A percentile compares a stretch with the other conserved stretches of the same genome.
Conservation (phyloP, 1,284 basidiomycete species). For the Hypsizygus ulmarius region DNA sequence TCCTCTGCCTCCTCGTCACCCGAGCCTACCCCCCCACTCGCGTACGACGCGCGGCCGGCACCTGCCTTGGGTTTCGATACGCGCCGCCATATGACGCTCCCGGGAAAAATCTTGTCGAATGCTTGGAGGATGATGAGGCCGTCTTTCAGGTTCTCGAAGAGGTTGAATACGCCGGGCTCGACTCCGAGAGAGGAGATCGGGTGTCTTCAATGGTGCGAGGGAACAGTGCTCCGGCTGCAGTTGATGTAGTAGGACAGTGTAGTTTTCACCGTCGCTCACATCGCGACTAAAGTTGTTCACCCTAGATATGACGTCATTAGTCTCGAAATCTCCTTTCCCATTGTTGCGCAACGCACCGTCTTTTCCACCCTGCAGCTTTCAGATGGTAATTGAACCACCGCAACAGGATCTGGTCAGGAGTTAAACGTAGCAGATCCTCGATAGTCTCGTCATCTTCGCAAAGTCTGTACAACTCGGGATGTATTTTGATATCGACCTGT, state of each 20-base stretch:
- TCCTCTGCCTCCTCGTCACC: slow-evolving; percentile 71
- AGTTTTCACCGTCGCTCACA: slow-evolving; percentile 95
- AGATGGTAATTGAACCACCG: slow-evolving; percentile 99
- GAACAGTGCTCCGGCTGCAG: slow-evolving; percentile 94
- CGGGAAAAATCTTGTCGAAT: slow-evolving; percentile 93
- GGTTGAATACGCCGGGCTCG: slow-evolving; percentile 93
- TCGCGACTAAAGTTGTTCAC: slow-evolving; percentile 98
- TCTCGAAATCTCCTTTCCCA: not conserved
- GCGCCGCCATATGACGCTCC: slow-evolving; percentile 90
- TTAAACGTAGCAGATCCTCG: slow-evolving; percentile 90
- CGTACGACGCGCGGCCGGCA: slow-evolving; percentile 39
- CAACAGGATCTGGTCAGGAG: slow-evolving; percentile 94
- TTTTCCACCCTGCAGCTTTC: slow-evolving; percentile 90
- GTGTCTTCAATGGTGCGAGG: slow-evolving; percentile 86
- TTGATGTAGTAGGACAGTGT: slow-evolving; percentile 93
- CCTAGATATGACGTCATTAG: slow-evolving; percentile 38
- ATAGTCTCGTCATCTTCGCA: slow-evolving; percentile 97
- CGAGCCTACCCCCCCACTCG: slow-evolving; percentile 27
- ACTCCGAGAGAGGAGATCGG: slow-evolving; percentile 88
- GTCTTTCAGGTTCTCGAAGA: slow-evolving; percentile 95
- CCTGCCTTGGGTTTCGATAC: slow-evolving; percentile 90
- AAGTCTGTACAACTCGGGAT: slow-evolving; percentile 94
- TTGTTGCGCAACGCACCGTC: slow-evolving; percentile 50
- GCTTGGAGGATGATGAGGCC: slow-evolving; percentile 91
- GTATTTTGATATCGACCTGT: slow-evolving; percentile 97